Evolutionary conservation across 1,284 basidiomycete genomes (phyloP), one percentile per base, ranked within the genome.

Genomic region (Sporisorium graminicola): DNA sequence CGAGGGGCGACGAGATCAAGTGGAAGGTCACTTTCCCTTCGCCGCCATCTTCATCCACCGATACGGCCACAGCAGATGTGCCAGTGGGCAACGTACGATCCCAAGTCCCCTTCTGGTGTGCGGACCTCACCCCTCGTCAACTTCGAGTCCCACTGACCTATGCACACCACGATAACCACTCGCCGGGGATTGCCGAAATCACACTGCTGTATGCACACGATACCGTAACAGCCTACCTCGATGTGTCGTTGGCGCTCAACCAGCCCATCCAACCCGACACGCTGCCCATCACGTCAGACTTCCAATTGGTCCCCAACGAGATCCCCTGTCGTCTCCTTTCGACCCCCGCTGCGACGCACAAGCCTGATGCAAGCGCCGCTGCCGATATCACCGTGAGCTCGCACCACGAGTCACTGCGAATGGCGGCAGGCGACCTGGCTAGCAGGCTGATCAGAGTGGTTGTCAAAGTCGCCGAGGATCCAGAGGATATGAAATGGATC

Each of bases 11-110:
- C 10, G 35, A 73, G 27, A 61, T 81, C 46, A 35, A 42, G 24
- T 81, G 77, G 77, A 71, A 79, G 16, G 79, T 79, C 33, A 76
- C 75, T 13, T 81, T 81, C 40, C 79, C 79, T 10, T 24, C 22
- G 4, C 54, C 63, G 14, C 73, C 63, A 16, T 46, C 44, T 8
- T 18, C 43, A 0, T 33, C 37, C 5, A 13, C 24, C 16, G 8
- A 24, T 9, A 24, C 22, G 3, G 24, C 50, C 1, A n/a, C 33
- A 1, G 35, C 24, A 8, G 35, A 50, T 5, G 18, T 61, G 31
- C 55, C 50, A 0, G 46, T 64, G 1, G 74, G 73, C 7, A 63
- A 65, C 29, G 26, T 47, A 2, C 20, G 77, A 27, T 65, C 69
- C 14, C 57, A 55, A 12, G 70, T 69, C 3, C 79, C 79, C 2